Conservation (phyloP, 495 filamentous ascomycete genomes). For the Tetracladium marchalianum region DNA sequence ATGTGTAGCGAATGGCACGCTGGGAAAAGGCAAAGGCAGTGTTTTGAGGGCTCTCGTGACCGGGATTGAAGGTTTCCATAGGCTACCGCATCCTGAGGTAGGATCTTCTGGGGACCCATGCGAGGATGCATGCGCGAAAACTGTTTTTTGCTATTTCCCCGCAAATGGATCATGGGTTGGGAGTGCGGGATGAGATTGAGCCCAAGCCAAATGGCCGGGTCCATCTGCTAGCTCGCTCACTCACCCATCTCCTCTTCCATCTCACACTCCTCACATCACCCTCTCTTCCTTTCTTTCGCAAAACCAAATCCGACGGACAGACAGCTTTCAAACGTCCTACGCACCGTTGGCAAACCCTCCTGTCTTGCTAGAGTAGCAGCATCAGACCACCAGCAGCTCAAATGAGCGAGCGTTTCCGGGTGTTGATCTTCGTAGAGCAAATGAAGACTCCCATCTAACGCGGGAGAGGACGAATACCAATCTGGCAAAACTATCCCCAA, state of each 20-base stretch:
- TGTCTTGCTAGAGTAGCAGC: not conserved
- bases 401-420: slow-evolving; percentile 18
- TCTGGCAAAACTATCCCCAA: too few relatives aligned
- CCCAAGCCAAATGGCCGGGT: not conserved
- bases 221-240: not conserved
- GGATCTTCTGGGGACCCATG: slow-evolving; percentile 1
- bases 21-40: not conserved
- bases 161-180: slow-evolving; percentile 4
- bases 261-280: not conserved
- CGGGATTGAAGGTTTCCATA: not conserved
- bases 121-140: not conserved
- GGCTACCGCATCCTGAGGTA: not conserved
- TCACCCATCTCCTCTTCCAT: not conserved
- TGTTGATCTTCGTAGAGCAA: slow-evolving; percentile 21
- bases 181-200: slow-evolving; percentile 8
- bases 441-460: slow-evolving; percentile 19
- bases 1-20: not conserved
- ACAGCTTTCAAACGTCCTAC: too few relatives aligned
- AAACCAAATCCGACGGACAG: not conserved
- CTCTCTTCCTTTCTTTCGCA: not conserved
- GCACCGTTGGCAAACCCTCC: not conserved
- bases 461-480: slow-evolving; percentile 1
- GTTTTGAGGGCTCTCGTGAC: slow-evolving; percentile 10
- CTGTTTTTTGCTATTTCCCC: slow-evolving; percentile 3
- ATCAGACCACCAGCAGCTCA: not conserved